Evolutionary conservation across 2,329 filamentous ascomycete species (phyloP), one percentile per base, ranked within the genome.

Genomic region (Hypoxylon rubiginosum): DNA sequence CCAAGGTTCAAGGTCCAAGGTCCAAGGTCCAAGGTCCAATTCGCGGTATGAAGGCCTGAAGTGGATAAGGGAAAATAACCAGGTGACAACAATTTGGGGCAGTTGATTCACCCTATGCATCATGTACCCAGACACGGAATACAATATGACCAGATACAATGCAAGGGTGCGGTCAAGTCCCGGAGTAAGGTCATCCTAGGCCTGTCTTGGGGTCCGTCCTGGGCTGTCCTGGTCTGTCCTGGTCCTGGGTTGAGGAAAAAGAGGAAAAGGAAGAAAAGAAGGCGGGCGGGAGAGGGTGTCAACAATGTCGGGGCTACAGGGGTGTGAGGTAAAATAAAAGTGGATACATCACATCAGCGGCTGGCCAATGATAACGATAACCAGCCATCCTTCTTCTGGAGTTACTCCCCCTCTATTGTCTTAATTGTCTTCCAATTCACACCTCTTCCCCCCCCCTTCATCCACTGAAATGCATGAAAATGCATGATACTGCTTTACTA

Each of bases 331-430:
- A 67, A 67, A 69, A 63, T 60, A 67, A 68, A 68, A 56, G 52
- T 58, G 69, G 64, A 52, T 13, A 52, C 58, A 65, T 68, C 71
- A 71, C 67, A 71, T 67, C 58, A 64, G 62, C n/a, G 45, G 58
- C 66, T 65, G 66, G 39, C 73, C 73, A 74, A 75, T 75, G 61
- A 65, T 58, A 58, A 9, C 26, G 51, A 64, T 36, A 64, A 71
- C 70, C 71, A 73, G 73, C 73, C 73, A 73, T 74, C 71, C 70
- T 60, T 62, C 48, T 64, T n/a, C 21, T 24, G 15, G 17, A 45
- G 59, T 62, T 56, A 41, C 55, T 32, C 60, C 66, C 63, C 46
- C 63, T 71, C 67, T 70, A 71, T 70, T 69, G 64, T 70, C 70
- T 69, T 48, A 54, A 55, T 50, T 56, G 49, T 63, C 49, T 65